Conservation (phyloP, 352 stramenopile species). For the Phytophthora meadii region DNA sequence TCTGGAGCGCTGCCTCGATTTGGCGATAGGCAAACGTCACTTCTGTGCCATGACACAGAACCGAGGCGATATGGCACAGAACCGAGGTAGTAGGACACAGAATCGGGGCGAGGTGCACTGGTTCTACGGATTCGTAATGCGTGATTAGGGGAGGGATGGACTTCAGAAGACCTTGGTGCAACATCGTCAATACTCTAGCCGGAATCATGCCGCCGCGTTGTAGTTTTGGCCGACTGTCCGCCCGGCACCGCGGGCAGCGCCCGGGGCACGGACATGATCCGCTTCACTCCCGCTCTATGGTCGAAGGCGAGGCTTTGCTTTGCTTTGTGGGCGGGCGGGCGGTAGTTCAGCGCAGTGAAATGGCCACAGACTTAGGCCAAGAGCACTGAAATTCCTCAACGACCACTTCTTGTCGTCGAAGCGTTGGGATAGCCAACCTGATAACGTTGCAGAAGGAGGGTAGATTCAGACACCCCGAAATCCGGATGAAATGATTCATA, state of each 20-base stretch:
- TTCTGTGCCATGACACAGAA: slow-evolving; percentile 10
- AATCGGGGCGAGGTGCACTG: not conserved
- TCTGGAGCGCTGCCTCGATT: slow-evolving; percentile 1
- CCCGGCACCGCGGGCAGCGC: slow-evolving; percentile 13
- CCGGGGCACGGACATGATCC: slow-evolving; percentile 4
- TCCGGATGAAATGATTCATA: not conserved
- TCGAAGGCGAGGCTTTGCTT: slow-evolving; percentile 5
- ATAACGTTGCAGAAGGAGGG: slow-evolving; percentile 8
- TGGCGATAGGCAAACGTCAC: slow-evolving; percentile 17
- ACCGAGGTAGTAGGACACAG: not conserved
- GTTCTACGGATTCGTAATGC: slow-evolving; percentile 27
- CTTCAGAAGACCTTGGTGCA: slow-evolving; percentile 10
- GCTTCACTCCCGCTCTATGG: slow-evolving; percentile 20
- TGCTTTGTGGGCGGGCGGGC: not conserved
- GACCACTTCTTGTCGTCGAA: slow-evolving; percentile 8
- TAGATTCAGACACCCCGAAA: slow-evolving; percentile 8
- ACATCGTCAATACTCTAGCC: slow-evolving; percentile 2
- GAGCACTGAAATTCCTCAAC: not conserved
- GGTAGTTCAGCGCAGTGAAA: not conserved
- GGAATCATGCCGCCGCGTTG: slow-evolving; percentile 9
- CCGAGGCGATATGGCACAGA: slow-evolving; percentile 1
- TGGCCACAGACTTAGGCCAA: not conserved
- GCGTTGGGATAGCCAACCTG: slow-evolving; percentile 2
- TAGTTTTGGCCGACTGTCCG: slow-evolving; percentile 14
- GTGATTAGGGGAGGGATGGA: slow-evolving; percentile 6